phyloP scores from a whole-genome alignment of 2,329 filamentous ascomycete species.

The Pyrenophora tritici-repentis region DNA sequence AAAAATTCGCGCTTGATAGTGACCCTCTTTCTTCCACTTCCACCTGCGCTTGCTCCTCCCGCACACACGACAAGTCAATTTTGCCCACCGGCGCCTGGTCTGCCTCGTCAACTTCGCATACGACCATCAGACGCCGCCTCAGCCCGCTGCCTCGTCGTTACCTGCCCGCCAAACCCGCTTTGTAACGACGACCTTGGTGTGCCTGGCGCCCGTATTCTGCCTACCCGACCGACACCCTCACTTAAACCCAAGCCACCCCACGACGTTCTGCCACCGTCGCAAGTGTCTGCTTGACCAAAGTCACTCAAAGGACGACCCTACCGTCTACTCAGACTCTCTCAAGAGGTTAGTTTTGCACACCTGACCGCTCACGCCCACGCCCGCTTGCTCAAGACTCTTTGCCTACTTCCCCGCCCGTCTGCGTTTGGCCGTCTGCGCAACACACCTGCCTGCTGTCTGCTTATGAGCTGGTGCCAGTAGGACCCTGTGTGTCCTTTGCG shows the following conservation, averaged over 20 bases:
- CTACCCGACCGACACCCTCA: conserved; percentile 20
- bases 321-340: conserved; percentile 18
- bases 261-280: conserved; percentile 10
- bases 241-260: conserved; percentile 14
- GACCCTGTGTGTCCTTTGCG: conserved; percentile 5
- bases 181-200: conserved; percentile 26
- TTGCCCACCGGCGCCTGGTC: conserved; percentile 35
- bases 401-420: conserved; percentile 19
- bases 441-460: conserved; percentile 6
- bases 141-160: conserved; percentile 27
- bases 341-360: conserved; percentile 36
- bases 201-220: conserved; percentile 32
- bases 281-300: conserved; percentile 12
- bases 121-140: conserved; percentile 35
- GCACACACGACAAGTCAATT: conserved; percentile 44
- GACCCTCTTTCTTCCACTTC: conserved; percentile 29
- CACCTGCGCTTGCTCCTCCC: conserved; percentile 33
- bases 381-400: conserved; percentile 11
- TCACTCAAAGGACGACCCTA: conserved; percentile 9
- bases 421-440: conserved; percentile 14
- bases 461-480: conserved; percentile 1
- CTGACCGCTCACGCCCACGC: conserved; percentile 14
- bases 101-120: conserved; percentile 28
- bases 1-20: conserved; percentile 29
- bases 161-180: conserved; percentile 13